These are phyloP conservation scores for Fusarium clavum DNA, from an alignment of 2,329 filamentous ascomycete species.

Conservation along the genomic window DNA sequence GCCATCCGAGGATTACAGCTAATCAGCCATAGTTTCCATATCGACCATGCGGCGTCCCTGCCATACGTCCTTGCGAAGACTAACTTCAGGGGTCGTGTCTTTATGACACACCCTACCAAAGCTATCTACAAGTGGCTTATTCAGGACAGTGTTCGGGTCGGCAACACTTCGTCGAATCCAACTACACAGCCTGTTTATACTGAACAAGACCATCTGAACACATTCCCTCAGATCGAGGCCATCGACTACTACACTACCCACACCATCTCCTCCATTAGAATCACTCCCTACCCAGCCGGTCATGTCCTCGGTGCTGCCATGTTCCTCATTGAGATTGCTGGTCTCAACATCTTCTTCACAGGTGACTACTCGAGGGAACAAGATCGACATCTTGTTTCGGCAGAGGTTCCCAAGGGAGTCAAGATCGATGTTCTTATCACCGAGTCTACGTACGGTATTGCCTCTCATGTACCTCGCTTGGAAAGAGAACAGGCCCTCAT, in stretches of 20 bases:
- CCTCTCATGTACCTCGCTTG: constrained; percentile 88
- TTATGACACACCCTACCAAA: constrained; percentile 99
- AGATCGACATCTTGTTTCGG: constrained; percentile 94
- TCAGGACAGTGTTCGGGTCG: constrained; percentile 93
- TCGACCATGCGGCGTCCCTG: constrained; percentile 98
- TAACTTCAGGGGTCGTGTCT: constrained; percentile 95
- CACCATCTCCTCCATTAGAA: constrained; percentile 94
- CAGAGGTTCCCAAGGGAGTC: constrained; percentile 86
- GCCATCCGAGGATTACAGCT: constrained; percentile 38
- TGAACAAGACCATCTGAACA: constrained; percentile 93
- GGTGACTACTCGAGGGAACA: constrained; percentile 97
- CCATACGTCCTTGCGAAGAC: constrained; percentile 98
- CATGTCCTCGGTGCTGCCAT: constrained; percentile 98
- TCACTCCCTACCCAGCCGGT: constrained; percentile 95
- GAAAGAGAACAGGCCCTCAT: constrained; percentile 94
- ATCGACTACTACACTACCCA: constrained; percentile 99
- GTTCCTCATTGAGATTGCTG: constrained; percentile 97
- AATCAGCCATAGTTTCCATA: constrained; percentile 80
- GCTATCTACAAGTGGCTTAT: constrained; percentile 99
- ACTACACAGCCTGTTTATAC: constrained; percentile 86
- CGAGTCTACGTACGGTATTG: constrained; percentile 96
- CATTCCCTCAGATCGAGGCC: constrained; percentile 93
- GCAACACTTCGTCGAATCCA: constrained; percentile 73
- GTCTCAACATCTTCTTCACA: constrained; percentile 96
- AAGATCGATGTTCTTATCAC: constrained; percentile 98